Evolutionary conservation across 805 yeast species (phyloP).

Genomic region (Schizosaccharomyces cryophilus): DNA sequence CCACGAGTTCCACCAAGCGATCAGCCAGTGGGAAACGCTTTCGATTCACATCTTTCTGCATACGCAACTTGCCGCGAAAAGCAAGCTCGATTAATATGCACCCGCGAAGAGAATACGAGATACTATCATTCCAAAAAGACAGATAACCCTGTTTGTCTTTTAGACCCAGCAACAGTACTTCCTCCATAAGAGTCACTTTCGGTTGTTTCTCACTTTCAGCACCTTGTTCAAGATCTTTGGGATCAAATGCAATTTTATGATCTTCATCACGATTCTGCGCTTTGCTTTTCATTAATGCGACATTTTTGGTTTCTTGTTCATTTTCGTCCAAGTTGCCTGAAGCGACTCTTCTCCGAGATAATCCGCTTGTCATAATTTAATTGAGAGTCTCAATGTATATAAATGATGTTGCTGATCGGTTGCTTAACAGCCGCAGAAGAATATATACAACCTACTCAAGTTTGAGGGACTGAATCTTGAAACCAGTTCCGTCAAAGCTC

Average conservation of each 20-base stretch:
- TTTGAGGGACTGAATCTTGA: no score
- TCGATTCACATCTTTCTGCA: conserved; percentile 80
- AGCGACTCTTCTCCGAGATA: conserved; percentile 2
- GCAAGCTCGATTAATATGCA: conserved; percentile 82
- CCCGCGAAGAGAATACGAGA: conserved; percentile 86
- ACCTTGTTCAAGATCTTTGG: conserved; percentile 31
- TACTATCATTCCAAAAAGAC: conserved; percentile 94
- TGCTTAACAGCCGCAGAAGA: no score
- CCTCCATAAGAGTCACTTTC: conserved; percentile 79
- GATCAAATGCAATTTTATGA: conserved; percentile 63
- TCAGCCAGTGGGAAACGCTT: conserved; percentile 72
- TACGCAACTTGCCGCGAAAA: conserved; percentile 63
- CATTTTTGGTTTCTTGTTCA: neutral
- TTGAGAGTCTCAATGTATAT: no score
- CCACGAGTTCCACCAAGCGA: conserved; percentile 65
- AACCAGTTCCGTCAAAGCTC: no score
- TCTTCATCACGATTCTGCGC: conserved; percentile 11
- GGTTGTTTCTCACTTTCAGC: conserved; percentile 31
- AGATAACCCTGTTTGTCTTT: conserved; percentile 84
- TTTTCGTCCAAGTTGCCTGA: neutral
- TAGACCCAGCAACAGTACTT: conserved; percentile 73
- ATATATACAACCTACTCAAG: no score
- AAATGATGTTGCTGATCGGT: no score
- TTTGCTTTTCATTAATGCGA: neutral
- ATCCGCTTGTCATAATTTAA: neutral